Evolutionary conservation across 2,329 filamentous ascomycete genomes (phyloP), one percentile per base, ranked within the genome.

Genomic region (Alternaria infectoria): DNA sequence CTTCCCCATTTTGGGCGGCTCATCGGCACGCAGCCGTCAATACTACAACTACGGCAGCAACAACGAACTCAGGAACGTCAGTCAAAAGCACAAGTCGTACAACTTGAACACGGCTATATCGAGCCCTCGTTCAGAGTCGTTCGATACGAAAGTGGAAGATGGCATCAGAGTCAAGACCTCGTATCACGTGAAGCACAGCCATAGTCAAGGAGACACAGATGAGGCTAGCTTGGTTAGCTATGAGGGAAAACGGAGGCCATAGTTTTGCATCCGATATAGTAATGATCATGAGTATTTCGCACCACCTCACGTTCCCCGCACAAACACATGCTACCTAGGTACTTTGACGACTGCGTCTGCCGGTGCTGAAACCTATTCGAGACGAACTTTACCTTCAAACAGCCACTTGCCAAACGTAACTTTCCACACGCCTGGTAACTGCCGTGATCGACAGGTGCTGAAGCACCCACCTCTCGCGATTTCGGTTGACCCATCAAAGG

Each of bases 1-100:
- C 21, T 79, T 77, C 45, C 81, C 81, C 17, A 63, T 71, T 25
- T 44, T 79, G 2, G 73, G 79, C 45, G 80, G 80, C 9, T 77
- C 77, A 30, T 79, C 78, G 4, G 64, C 59, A 28, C 69, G 69
- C 40, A 70, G 69, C 13, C 64, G 65, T 12, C 59, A 67, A 25
- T 73, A 77, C 61, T 70, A 71, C 32, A 69, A 73, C 51, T 75
- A 73, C 45, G 72, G 73, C 43, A 74, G 68, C 19, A 61, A 65
- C 44, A 73, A 70, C 45, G 70, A 73, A 44, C 61, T 73, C 40
- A 62, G 55, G 8, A 63, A 66, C 49, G 23, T 71, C 12, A 68
- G 65, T 32, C 58, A 66, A n/a, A 65, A 50, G 40, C 54, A 56
- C 12, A 52, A 44, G 15, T 61, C 68, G n/a, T 60, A 62, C 28